These are phyloP conservation scores for Cenchrus americanus DNA, from an alignment of 176 grass and related monocot genomes.

Conservation along the genomic window DNA sequence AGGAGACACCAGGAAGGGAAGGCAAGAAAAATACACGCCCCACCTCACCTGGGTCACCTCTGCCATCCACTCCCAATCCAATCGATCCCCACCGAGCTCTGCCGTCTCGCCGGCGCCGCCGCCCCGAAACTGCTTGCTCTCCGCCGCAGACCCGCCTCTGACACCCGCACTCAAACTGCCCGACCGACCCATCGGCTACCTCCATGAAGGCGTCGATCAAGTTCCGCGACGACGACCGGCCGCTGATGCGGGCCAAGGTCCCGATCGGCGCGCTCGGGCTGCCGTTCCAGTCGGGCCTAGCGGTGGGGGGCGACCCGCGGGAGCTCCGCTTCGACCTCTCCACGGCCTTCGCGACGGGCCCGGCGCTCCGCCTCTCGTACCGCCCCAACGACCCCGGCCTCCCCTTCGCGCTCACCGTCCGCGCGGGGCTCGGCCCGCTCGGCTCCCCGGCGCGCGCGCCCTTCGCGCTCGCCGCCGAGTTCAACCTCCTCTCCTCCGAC, in stretches of 20 bases:
- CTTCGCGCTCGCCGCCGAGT: conserved; percentile 77
- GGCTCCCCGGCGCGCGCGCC: conserved; percentile 65
- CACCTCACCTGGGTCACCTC: too few species aligned
- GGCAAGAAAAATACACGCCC: neutral
- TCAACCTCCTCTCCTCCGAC: conserved; percentile 53
- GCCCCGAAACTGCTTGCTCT: conserved; percentile 20
- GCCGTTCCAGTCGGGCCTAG: conserved; percentile 77
- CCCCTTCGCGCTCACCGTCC: conserved; percentile 71
- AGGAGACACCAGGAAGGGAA: neutral
- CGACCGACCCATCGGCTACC: too few species aligned
- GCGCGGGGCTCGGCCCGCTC: conserved; percentile 61
- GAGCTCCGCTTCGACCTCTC: conserved; percentile 81
- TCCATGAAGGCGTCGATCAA: conserved; percentile 90
- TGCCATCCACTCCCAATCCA: conserved; percentile 23
- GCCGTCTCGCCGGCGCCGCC: conserved; percentile 9
- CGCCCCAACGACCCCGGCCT: conserved; percentile 61
- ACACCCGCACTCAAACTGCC: neutral
- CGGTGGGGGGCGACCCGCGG: conserved; percentile 53
- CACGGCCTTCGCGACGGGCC: conserved; percentile 62
- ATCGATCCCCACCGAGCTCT: neutral
- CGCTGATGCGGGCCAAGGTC: conserved; percentile 76
- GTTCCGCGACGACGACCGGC: conserved; percentile 75
- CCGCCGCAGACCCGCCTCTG: neutral
- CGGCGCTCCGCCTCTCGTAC: conserved; percentile 73
- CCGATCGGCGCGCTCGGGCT: conserved; percentile 78